Conservation (phyloP, 1,284 basidiomycete genomes). For the Puccinia polysora region DNA sequence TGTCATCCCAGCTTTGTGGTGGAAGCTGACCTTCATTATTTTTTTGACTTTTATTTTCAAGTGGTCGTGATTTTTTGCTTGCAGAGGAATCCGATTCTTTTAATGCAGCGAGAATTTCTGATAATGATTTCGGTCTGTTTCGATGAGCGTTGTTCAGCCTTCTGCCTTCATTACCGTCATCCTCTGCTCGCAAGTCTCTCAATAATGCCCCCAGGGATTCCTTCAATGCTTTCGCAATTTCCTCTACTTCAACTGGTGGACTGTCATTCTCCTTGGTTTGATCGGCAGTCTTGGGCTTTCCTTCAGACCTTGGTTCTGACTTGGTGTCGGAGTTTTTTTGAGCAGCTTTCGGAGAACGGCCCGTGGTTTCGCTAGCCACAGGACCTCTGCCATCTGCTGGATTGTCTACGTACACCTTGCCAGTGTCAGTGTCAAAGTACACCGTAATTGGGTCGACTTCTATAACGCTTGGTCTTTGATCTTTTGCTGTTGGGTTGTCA, state of each 20-base stretch:
- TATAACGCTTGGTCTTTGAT: background rate
- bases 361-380: background rate
- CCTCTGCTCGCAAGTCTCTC: constrained; percentile 13
- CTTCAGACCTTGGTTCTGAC: background rate
- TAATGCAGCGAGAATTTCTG: constrained; percentile 6
- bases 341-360: background rate
- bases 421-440: constrained; percentile 31
- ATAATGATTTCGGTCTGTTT: background rate
- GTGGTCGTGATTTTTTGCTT: background rate
- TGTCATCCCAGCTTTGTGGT: background rate
- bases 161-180: background rate
- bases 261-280: background rate
- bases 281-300: background rate
- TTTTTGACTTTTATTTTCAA: background rate
- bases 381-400: background rate
- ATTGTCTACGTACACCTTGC: constrained; percentile 29
- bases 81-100: background rate
- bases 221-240: constrained; percentile 27
- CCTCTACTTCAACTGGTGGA: background rate
- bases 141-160: background rate
- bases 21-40: background rate
- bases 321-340: constrained; percentile 9
- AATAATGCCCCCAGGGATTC: constrained; percentile 14
- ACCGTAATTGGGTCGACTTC: constrained; percentile 30
- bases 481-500: background rate